phyloP scores from a whole-genome alignment of 148 eudicot genomes.

The Talinum fruticosum region DNA sequence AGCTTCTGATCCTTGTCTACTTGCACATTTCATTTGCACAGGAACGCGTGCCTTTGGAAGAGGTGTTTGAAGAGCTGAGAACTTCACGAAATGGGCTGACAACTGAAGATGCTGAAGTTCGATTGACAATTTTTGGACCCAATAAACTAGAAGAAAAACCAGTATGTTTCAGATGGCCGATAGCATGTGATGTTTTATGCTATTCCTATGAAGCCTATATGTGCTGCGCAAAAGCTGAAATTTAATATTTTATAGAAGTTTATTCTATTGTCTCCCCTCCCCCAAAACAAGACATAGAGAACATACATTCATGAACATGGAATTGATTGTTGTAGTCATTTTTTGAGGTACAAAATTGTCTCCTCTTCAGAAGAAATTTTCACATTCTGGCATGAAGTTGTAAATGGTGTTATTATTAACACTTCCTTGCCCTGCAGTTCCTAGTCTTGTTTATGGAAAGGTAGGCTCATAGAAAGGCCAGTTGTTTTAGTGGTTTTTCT shows the following conservation, averaged over 20 bases:
- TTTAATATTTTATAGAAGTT: not conserved
- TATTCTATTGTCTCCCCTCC: too few species aligned
- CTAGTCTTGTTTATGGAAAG: not conserved
- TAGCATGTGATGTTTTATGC: not conserved
- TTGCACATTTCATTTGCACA: constrained; percentile 28
- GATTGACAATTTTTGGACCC: constrained; percentile 60
- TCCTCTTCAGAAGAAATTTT: not conserved
- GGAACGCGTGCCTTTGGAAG: constrained; percentile 60
- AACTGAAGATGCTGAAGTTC: constrained; percentile 49
- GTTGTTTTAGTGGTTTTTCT: too few species aligned
- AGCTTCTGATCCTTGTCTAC: not conserved
- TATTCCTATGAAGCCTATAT: not conserved
- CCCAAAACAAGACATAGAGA: not conserved
- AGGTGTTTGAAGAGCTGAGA: constrained; percentile 56
- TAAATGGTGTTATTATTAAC: not conserved
- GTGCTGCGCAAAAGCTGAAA: not conserved
- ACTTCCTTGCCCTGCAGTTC: not conserved
- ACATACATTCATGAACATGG: not conserved
- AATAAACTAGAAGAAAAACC: constrained; percentile 74
- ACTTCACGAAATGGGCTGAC: constrained; percentile 53
- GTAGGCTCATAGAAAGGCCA: not conserved
- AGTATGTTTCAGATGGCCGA: constrained; percentile 33
- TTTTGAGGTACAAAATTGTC: not conserved
- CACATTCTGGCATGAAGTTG: not conserved
- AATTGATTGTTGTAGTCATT: not conserved